Conservation (phyloP, 768 basidiomycete species). For the Xanthoconium stramineum region DNA sequence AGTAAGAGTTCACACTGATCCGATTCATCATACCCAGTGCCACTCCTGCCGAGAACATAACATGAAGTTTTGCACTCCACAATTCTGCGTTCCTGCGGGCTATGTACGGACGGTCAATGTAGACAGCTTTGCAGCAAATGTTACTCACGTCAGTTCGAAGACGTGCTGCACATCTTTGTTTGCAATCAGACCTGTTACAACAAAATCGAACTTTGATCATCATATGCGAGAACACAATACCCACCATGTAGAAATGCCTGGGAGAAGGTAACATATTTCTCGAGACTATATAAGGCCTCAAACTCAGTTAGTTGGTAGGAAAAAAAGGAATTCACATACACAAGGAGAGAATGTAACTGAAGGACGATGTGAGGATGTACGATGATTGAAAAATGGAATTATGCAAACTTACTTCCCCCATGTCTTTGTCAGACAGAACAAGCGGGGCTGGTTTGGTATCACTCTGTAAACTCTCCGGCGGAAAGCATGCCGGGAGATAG, state of each 20-base stretch:
- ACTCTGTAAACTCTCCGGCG: constrained; percentile 31
- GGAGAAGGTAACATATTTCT: constrained; percentile 31
- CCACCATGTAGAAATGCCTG: constrained; percentile 27
- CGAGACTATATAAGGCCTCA: constrained; percentile 41
- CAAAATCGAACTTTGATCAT: not conserved
- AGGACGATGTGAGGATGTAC: not conserved
- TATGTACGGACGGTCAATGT: constrained; percentile 12
- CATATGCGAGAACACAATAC: not conserved
- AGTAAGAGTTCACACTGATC: not conserved
- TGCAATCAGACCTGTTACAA: constrained; percentile 18
- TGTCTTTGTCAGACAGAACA: constrained; percentile 41
- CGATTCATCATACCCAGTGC: constrained; percentile 54
- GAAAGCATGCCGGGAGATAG: constrained; percentile 53
- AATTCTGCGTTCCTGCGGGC: constrained; percentile 50
- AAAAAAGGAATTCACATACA: constrained; percentile 37
- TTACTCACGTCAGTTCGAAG: constrained; percentile 25
- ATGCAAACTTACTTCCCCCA: constrained; percentile 40
- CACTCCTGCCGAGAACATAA: constrained; percentile 68
- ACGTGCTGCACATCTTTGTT: constrained; percentile 26
- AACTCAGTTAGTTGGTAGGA: constrained; percentile 10
- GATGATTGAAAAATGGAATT: not conserved
- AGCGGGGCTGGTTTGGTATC: constrained; percentile 22
- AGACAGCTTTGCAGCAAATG: constrained; percentile 11
- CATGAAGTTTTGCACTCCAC: constrained; percentile 59
- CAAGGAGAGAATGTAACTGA: constrained; percentile 57